Evolutionary conservation across 768 basidiomycete species (phyloP).

Genomic region (Kwoniella bestiolae): DNA sequence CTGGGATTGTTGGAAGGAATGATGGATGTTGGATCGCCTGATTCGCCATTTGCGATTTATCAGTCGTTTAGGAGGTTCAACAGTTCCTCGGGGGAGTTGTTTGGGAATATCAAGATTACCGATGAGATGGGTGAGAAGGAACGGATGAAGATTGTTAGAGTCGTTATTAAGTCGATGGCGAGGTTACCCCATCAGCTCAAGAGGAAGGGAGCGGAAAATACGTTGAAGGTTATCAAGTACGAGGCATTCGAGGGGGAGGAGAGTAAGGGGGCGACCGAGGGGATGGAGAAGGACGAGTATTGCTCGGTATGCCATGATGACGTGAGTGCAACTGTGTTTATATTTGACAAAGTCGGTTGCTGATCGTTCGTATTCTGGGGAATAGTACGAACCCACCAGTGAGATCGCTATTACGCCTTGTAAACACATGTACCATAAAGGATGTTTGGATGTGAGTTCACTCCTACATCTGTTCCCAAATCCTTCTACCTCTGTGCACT

Average conservation of each 20-base stretch:
- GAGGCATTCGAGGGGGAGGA: slow-evolving; percentile 13
- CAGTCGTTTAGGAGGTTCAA: background rate
- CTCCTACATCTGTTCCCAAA: no score
- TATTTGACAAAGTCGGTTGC: background rate
- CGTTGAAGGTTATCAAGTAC: slow-evolving; percentile 20
- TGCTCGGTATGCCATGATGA: slow-evolving; percentile 53
- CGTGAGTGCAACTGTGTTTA: slow-evolving; percentile 26
- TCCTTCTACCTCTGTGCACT: no score
- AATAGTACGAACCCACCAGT: slow-evolving; percentile 35
- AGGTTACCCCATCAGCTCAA: slow-evolving; percentile 11
- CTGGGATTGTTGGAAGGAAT: background rate
- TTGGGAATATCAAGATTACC: slow-evolving; percentile 11
- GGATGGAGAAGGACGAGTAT: slow-evolving; percentile 35
- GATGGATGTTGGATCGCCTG: background rate
- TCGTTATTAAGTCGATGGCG: slow-evolving; percentile 16
- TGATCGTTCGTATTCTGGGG: background rate
- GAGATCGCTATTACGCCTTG: slow-evolving; percentile 44
- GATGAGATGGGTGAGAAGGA: slow-evolving; percentile 26
- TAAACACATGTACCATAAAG: slow-evolving; percentile 50
- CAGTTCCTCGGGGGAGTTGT: background rate
- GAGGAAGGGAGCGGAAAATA: slow-evolving; percentile 26
- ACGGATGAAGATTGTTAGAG: slow-evolving; percentile 24
- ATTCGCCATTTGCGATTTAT: background rate
- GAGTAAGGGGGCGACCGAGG: slow-evolving; percentile 3
- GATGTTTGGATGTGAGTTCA: slow-evolving; percentile 44